Evolutionary conservation across 371 early-diverging fungal species (phyloP), one percentile per base, ranked within the genome.

Genomic region (Syncephalastrum sp.): DNA sequence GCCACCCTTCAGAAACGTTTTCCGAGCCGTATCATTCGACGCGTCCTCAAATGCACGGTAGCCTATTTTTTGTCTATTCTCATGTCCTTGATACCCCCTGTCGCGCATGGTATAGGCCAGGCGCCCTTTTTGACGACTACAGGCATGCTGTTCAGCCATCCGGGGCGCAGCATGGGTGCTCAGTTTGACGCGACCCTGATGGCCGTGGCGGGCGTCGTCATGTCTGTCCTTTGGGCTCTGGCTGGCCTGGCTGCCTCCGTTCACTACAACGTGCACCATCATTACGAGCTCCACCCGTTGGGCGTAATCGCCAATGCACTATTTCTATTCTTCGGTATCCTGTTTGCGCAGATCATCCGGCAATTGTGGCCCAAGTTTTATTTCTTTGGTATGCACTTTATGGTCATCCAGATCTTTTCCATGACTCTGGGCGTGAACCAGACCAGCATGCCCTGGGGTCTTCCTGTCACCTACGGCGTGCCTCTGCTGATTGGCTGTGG

Each of bases 1-100:
- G 33, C 46, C 8, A 47, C 61, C 23, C 24, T 71, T 33, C 68
- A 70, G 50, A 48, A 38, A 57, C 65, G 64, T 42, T 76, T 82
- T 49, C 73, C 81, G 3, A 66, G 74, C 3, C 65, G 83, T 57
- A 73, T 82, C 19, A 63, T 82, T 27, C 75, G 77, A 41, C 76
- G 85, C 8, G 79, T 82, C 1, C 61, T 82, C 46, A 82, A 82
- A 61, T 77, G 78, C 46, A 67, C 75, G 1, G 50, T 76, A 5
- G 83, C 85, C 16, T 72, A 78, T 19, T 82, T 75, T 42, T 16
- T 81, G 2, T 60, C 78, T 0, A 67, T 75, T 1, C 52, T 75
- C 4, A 57, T 85, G 52, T 69, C 75, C 43, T 56, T 82, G 13
- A 75, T 82, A 42, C 63, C 42, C 3, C 74, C 70, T 0, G 29